phyloP scores from a whole-genome alignment of 306 rosid genomes.

The Trifolium fragiferum region DNA sequence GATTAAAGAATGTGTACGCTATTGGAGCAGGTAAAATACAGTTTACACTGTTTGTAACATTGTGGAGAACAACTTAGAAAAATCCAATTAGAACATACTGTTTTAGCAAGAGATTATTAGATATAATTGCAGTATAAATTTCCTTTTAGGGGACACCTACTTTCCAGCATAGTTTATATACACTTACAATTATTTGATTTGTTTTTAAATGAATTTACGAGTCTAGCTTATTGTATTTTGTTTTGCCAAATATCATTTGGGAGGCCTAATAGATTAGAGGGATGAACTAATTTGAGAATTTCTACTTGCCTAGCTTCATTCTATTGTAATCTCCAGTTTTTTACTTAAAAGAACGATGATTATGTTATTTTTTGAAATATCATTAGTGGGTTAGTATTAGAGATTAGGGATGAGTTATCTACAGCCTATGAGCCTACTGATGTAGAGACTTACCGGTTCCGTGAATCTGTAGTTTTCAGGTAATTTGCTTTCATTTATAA shows the following conservation, averaged over 20 bases:
- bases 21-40: conserved; percentile 87
- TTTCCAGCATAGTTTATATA: neutral
- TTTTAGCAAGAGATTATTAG: neutral
- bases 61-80: conserved; percentile 13
- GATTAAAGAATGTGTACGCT: conserved; percentile 95
- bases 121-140: neutral
- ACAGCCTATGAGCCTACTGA: neutral
- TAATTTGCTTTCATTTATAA: neutral
- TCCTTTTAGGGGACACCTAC: neutral
- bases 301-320: conserved; percentile 4
- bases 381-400: neutral
- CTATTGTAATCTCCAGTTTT: neutral
- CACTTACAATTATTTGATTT: neutral
- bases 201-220: neutral
- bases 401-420: neutral
- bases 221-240: neutral
- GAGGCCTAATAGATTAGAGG: neutral
- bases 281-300: neutral
- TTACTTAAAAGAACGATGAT: neutral
- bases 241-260: conserved; percentile 8
- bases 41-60: neutral
- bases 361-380: neutral
- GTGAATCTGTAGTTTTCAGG: neutral
- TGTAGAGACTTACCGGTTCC: neutral
- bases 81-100: neutral